Base-by-base conservation (phyloP, 2,329 filamentous ascomycete species). In the Aspergillus ibericus region DNA sequence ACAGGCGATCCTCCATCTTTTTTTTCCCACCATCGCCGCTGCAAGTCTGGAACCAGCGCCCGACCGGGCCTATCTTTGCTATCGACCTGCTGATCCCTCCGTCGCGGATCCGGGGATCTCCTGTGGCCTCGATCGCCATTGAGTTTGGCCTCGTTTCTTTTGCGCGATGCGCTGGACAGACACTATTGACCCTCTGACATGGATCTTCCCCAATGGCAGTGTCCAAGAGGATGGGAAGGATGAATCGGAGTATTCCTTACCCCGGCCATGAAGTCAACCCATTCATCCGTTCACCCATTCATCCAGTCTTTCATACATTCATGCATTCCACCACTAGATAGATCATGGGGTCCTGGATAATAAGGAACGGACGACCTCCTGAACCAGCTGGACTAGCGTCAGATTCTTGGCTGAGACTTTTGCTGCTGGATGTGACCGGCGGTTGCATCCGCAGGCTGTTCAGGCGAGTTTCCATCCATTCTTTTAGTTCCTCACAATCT, bases 31-130 rank as follows among this genome's bases (percentile, higher is more conserved):
- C 32, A 38, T 50, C 9, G 25, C 22, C 16, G 16, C 27, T 15
- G 40, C 27, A 53, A 61, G 59, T 56, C 59, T 62, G 56, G 58
- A 60, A 49, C 51, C 46, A 51, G 49, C 12, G 35, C 34, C 48
- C 29, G 34, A 22, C 32, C 34, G 49, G 49, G 48, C 20, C 29
- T 32, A 50, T 50, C 18, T 16, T 20, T 36, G 8, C 36, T n/a
- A 35, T 22, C 34, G 29, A 34, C 53, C 55, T 40, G 57, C 55
- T 58, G 56, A 61, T 60, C 58, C 35, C 42, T 57, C 34, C 36
- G 47, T 55, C 34, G 60, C 54, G 56, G 47, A 62, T 62, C 58
- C 57, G 59, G 56, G 56, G 56, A 48, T 48, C 44, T 48, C 44
- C 44, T 48, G n/a, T 29, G 44, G 25, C 27, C 44, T 48, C 44